Base-by-base conservation (phyloP, 2,329 filamentous ascomycete species). In the Dactylellina haptotyla region DNA sequence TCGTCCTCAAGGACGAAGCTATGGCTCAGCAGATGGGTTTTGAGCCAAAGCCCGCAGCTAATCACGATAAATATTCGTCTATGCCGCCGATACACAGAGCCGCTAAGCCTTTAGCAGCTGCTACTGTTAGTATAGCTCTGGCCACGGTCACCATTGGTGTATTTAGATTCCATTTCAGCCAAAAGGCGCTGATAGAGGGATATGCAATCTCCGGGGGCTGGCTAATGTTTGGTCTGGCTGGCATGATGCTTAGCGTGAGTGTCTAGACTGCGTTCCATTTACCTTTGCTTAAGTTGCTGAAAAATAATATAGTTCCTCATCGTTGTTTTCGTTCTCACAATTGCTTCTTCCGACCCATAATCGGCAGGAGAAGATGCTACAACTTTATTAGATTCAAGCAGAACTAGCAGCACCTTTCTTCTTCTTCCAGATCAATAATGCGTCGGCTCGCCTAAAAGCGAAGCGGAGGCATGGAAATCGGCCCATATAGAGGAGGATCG, bases 141-240 rank as follows among this genome's bases (percentile, higher is more conserved):
- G 56, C 56, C n/a, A 66, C 61, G 6, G 62, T 73, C 5, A 20
- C 28, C 5, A 61, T 61, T 14, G 69, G 69, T 4, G 61, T 66
- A 14, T 57, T 54, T 41, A 54, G 69, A 48, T 73, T 73, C 51
- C 54, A 66, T 46, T 59, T 25, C 10, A 62, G 43, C 8, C 69
- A 73, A 43, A 59, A 50, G 26, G 69, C 69, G 10, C 16, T 73
- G 32, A 73, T 73, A 20, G 61, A 73, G 46, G 67, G 69, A 9
- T 20, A 48, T 25, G 69, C 53, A n/a, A 43, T 73, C 32, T 66
- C 69, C 56, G 69, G 69, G 14, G 69, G 69, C 12, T 73, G 69
- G 69, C 56, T 61, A 32, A 62, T 73, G 30, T 8, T 73, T 6
- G 54, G 41, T 23, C n/a, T 73, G 8, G 61, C 61, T 34, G 20